phyloP scores from a whole-genome alignment of 2,329 filamentous ascomycete genomes.

The Epichloe glyceriae region DNA sequence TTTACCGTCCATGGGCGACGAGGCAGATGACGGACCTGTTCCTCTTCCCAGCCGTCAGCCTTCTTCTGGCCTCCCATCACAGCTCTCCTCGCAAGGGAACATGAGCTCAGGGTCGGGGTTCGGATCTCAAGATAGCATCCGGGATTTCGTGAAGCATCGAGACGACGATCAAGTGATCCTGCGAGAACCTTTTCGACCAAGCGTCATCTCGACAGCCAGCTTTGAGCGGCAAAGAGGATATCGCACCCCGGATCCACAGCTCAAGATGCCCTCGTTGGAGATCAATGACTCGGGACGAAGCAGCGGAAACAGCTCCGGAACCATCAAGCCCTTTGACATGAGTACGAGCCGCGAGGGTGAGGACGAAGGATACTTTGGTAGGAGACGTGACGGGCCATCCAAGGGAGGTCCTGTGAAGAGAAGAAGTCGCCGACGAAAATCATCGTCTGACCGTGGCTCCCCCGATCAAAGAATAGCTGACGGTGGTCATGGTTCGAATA shows the following conservation, averaged over 20 bases:
- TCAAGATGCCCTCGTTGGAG: slow-evolving; percentile 39
- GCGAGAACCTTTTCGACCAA: slow-evolving; percentile 41
- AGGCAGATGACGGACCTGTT: slow-evolving; percentile 23
- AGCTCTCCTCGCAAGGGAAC: slow-evolving; percentile 24
- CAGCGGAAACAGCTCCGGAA: slow-evolving; percentile 17
- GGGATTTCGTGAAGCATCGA: slow-evolving; percentile 37
- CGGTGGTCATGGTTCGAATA: slow-evolving; percentile 4
- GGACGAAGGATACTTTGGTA: slow-evolving; percentile 16
- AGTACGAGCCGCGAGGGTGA: slow-evolving; percentile 12
- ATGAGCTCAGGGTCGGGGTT: slow-evolving; percentile 23
- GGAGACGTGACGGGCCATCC: slow-evolving; percentile 12
- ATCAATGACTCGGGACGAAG: slow-evolving; percentile 24
- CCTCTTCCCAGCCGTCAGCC: slow-evolving; percentile 26
- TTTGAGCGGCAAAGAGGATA: slow-evolving; percentile 12
- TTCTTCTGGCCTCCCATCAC: slow-evolving; percentile 30
- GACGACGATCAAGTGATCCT: slow-evolving; percentile 44
- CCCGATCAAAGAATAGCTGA: slow-evolving; percentile 9
- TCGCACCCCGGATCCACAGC: slow-evolving; percentile 35
- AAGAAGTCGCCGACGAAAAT: slow-evolving; percentile 7
- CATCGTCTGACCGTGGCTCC: slow-evolving; percentile 6
- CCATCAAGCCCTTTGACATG: slow-evolving; percentile 16
- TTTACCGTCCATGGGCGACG: slow-evolving; percentile 30
- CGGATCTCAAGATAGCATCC: slow-evolving; percentile 42
- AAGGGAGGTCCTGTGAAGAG: slow-evolving; percentile 14
- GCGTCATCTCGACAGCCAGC: slow-evolving; percentile 29